Conservation (phyloP, 768 basidiomycete genomes). For the Hemileccinum rubropunctum region DNA sequence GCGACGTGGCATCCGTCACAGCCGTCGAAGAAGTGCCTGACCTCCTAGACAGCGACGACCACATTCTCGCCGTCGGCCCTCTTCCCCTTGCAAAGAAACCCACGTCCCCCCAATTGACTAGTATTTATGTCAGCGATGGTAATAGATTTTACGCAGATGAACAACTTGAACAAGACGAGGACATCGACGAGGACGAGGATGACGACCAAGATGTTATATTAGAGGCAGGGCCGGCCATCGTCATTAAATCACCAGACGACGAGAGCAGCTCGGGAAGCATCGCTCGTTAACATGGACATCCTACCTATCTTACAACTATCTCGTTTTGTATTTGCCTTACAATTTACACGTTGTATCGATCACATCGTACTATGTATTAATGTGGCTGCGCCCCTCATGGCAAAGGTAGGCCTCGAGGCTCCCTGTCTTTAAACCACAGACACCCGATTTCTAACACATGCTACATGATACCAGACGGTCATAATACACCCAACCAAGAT, state of each 20-base stretch:
- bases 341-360: slow-evolving; percentile 11
- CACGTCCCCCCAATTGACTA: slow-evolving; percentile 29
- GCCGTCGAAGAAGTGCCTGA: slow-evolving; percentile 34
- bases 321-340: slow-evolving; percentile 16
- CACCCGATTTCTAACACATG: slow-evolving; percentile 12
- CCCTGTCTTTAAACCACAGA: neutral
- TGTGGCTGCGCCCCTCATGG: slow-evolving; percentile 6
- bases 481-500: slow-evolving; percentile 9
- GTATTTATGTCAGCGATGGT: slow-evolving; percentile 36
- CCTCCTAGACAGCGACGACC: slow-evolving; percentile 40
- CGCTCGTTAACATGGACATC: slow-evolving; percentile 7
- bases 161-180: slow-evolving; percentile 56
- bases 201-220: slow-evolving; percentile 66
- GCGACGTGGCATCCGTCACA: slow-evolving; percentile 46
- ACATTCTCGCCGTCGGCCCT: slow-evolving; percentile 58
- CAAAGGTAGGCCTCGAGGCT: too few species aligned
- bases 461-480: slow-evolving; percentile 30
- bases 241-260: slow-evolving; percentile 36
- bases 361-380: neutral
- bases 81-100: slow-evolving; percentile 41
- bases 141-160: slow-evolving; percentile 39
- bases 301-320: slow-evolving; percentile 9
- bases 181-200: slow-evolving; percentile 61
- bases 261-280: slow-evolving; percentile 24
- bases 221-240: slow-evolving; percentile 67